Base-by-base conservation (phyloP, 345 rosid genomes). In the Populus tremula region DNA sequence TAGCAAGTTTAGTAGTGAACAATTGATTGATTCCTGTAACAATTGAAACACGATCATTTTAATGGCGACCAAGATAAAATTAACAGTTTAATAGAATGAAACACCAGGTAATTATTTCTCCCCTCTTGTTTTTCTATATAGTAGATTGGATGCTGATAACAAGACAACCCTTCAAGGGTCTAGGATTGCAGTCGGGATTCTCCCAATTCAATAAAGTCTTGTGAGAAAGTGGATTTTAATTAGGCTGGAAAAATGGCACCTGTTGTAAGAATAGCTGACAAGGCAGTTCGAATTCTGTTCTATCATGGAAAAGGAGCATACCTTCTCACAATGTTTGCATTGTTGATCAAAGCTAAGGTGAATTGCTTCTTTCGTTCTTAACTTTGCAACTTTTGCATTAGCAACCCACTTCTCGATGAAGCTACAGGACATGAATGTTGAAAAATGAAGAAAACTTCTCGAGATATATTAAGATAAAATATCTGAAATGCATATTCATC, bases 11-110 rank as follows among this genome's bases (percentile, higher is more conserved):
- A 88, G 54, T 53, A 90, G 77, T 5, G 97, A 90, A 61, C 59
- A 78, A 69, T 85, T 90, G 76, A 92, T 88, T 27, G 97, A 90
- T 82, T 88, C 91, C 97, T 90, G 87, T 12, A 71, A 82, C 63
- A 77, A 74, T 31, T 70, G 45, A 36, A 54, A 27, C 36, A 33
- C 50, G 21, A 21, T 76, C 49, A 33, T 41, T 67, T 61, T 33
- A n/a, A 12, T 33, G 6, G 21, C 35, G 0, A 27, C 62, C 67
- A 54, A 50, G 11, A 45, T 36, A 14, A 56, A 11, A 25, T 1
- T 39, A 10, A 45, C 54, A 16, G 20, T 16, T 16, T 5, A 49
- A 49, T 14, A 49, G 20, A 16, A 16, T 49, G 54, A 49, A 49
- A 49, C 20, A 49, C 54, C 54, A 49, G 20, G 54, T 16, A 49